Conservation (phyloP, 768 basidiomycete genomes). For the Megacollybia marginata region DNA sequence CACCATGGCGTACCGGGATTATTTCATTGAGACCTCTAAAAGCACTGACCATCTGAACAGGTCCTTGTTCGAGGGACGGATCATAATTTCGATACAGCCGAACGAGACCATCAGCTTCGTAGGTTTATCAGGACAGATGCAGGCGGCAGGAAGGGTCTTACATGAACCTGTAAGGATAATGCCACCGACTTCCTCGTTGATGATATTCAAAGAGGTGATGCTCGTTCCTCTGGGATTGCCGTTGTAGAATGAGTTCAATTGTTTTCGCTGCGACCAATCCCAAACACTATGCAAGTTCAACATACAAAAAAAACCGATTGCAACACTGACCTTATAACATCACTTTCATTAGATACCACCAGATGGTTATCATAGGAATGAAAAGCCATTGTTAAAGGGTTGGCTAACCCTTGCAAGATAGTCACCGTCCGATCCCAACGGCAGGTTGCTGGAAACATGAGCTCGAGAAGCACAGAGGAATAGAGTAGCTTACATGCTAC, state of each 20-base stretch:
- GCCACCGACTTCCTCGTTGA: slow-evolving; percentile 93
- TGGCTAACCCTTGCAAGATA: slow-evolving; percentile 48
- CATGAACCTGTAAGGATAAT: slow-evolving; percentile 84
- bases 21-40: slow-evolving; percentile 85
- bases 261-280: slow-evolving; percentile 84
- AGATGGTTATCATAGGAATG: slow-evolving; percentile 91
- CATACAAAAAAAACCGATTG: neutral
- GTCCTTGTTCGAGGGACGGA: slow-evolving; percentile 55
- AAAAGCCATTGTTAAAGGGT: slow-evolving; percentile 76
- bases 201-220: slow-evolving; percentile 84
- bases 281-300: slow-evolving; percentile 55
- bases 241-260: slow-evolving; percentile 80
- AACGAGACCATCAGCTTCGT: slow-evolving; percentile 81
- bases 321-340: slow-evolving; percentile 68
- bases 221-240: slow-evolving; percentile 76
- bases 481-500: slow-evolving; percentile 54
- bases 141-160: slow-evolving; percentile 27
- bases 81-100: slow-evolving; percentile 93
- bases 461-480: neutral
- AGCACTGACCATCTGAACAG: slow-evolving; percentile 87
- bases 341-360: slow-evolving; percentile 76
- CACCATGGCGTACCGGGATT: slow-evolving; percentile 65
- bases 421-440: slow-evolving; percentile 72
- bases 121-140: neutral
- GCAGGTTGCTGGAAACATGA: slow-evolving; percentile 37